These are phyloP conservation scores for Cordyceps tenuipes DNA, from an alignment of 2,329 filamentous ascomycete genomes.

Conservation along the genomic window DNA sequence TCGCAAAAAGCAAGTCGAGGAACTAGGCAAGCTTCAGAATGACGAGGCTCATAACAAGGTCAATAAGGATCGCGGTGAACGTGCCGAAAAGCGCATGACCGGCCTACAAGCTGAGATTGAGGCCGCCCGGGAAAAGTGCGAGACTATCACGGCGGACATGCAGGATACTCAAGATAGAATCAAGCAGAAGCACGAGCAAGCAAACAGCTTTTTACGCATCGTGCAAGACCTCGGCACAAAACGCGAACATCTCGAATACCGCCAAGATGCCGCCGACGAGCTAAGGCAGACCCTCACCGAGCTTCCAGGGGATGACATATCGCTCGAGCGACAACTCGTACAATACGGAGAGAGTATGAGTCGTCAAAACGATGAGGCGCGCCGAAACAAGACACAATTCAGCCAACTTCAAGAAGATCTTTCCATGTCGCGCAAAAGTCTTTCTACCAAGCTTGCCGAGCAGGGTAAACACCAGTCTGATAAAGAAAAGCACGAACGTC, in stretches of 20 bases:
- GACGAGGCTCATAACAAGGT: constrained; percentile 70
- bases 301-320: constrained; percentile 68
- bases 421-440: constrained; percentile 33
- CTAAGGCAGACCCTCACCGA: constrained; percentile 66
- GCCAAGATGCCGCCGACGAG: constrained; percentile 61
- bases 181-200: constrained; percentile 61
- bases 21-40: constrained; percentile 64
- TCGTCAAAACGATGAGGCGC: constrained; percentile 55
- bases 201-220: constrained; percentile 64
- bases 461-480: constrained; percentile 76
- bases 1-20: constrained; percentile 71
- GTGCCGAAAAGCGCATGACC: constrained; percentile 56
- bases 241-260: constrained; percentile 61
- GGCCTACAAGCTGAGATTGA: constrained; percentile 61
- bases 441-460: constrained; percentile 50
- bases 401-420: constrained; percentile 50
- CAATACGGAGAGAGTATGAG: constrained; percentile 71
- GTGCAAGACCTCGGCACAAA: constrained; percentile 70
- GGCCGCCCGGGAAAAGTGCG: constrained; percentile 47
- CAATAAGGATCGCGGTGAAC: constrained; percentile 77
- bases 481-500: constrained; percentile 76
- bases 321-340: constrained; percentile 61
- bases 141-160: constrained; percentile 52
- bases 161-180: constrained; percentile 49
- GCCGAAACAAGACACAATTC: constrained; percentile 56